A percentile compares a stretch with the other conserved stretches of the same genome.
Conservation (phyloP, 2,329 filamentous ascomycete genomes). For the Penicillium verrucosum region DNA sequence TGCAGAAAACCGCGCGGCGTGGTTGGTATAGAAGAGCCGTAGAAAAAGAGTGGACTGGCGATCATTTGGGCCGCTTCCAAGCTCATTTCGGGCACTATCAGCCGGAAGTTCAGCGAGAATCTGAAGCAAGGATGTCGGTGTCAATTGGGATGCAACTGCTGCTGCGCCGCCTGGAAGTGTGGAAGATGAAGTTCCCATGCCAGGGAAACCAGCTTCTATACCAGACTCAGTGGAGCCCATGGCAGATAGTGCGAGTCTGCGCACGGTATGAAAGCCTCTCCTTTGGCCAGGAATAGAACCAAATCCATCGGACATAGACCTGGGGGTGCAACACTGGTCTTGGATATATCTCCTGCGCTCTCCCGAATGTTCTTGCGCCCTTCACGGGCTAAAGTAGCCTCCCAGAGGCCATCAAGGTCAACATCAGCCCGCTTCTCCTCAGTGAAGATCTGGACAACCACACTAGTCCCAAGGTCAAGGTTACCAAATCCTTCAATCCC, state of each 20-base stretch:
- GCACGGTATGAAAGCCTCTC: slow-evolving; percentile 27
- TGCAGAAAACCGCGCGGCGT: slow-evolving; percentile 28
- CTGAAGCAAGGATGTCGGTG: slow-evolving; percentile 24
- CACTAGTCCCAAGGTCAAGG: slow-evolving; percentile 53
- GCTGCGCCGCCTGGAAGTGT: not conserved
- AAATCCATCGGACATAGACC: slow-evolving; percentile 20
- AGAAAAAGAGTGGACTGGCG: slow-evolving; percentile 44
- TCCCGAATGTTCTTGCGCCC: slow-evolving; percentile 36
- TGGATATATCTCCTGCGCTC: slow-evolving; percentile 25
- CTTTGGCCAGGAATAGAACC: slow-evolving; percentile 26
- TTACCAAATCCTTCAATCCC: slow-evolving; percentile 73
- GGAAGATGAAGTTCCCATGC: not conserved
- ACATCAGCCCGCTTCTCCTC: slow-evolving; percentile 66
- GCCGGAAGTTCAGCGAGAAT: slow-evolving; percentile 30
- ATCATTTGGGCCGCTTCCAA: slow-evolving; percentile 41
- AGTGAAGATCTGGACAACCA: slow-evolving; percentile 70
- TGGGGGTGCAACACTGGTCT: slow-evolving; percentile 19
- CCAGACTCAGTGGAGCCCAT: not conserved
- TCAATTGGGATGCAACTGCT: slow-evolving; percentile 10
- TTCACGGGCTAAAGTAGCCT: slow-evolving; percentile 43
- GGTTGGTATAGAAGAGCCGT: slow-evolving; percentile 36
- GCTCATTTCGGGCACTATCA: slow-evolving; percentile 30
- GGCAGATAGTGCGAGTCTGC: not conserved
- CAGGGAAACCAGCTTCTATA: not conserved
- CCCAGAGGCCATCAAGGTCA: slow-evolving; percentile 65